These are phyloP conservation scores for Hysterangium stoloniferum DNA, from an alignment of 768 basidiomycete genomes.

Conservation along the genomic window DNA sequence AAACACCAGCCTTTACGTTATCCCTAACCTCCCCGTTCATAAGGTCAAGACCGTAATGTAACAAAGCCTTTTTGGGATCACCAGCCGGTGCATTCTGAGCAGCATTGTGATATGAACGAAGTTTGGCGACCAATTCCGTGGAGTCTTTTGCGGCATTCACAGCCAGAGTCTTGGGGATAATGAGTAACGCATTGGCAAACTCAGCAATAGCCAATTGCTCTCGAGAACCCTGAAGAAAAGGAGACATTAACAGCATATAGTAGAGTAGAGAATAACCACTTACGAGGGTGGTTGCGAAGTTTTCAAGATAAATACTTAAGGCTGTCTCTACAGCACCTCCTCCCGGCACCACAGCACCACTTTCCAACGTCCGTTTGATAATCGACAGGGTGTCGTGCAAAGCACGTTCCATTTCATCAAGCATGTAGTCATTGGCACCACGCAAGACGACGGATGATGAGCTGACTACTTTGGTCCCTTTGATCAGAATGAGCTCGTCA, in stretches of 20 bases:
- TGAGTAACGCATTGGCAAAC: constrained; percentile 85
- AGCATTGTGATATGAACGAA: constrained; percentile 94
- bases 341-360: constrained; percentile 91
- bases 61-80: constrained; percentile 83
- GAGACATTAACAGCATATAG: constrained; percentile 9
- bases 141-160: constrained; percentile 99
- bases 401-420: constrained; percentile 98
- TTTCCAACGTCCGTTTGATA: constrained; percentile 96
- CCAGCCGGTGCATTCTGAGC: constrained; percentile 87
- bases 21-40: constrained; percentile 92
- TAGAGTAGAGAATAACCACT: constrained; percentile 22
- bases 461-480: constrained; percentile 94
- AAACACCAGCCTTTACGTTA: constrained; percentile 85
- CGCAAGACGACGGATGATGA: constrained; percentile 89
- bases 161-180: constrained; percentile 94
- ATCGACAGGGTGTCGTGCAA: constrained; percentile 91
- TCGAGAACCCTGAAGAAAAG: constrained; percentile 69
- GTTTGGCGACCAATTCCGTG: constrained; percentile 92
- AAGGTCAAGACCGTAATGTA: constrained; percentile 93
- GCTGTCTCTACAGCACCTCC: constrained; percentile 97
- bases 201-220: constrained; percentile 99
- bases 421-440: constrained; percentile 98
- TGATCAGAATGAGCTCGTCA: constrained; percentile 94
- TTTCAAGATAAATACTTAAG: constrained; percentile 94
- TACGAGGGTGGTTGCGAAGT: constrained; percentile 96